Base-by-base conservation (phyloP, 495 filamentous ascomycete genomes). In the Aspergillus asperescens region DNA sequence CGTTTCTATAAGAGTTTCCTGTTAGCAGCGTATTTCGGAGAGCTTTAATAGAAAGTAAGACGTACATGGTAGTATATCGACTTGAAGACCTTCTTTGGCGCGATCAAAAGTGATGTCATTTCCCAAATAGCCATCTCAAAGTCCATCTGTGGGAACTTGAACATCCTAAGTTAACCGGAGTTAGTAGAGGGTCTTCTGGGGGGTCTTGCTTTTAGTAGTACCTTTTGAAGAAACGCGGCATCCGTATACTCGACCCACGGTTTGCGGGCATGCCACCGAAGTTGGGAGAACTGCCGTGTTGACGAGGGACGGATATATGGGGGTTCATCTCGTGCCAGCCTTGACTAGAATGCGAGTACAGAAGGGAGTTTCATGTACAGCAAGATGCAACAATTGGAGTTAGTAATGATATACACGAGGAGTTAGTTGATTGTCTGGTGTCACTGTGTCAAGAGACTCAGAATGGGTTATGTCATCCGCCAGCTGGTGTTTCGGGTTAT, bases 101-200 rank as follows among this genome's bases (percentile, higher is more conserved):
- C 82, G 56, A 87, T 82, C 56, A 89, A 74, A 44, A 89, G 72
- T 50, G 75, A 78, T 48, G 81, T 85, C 85, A 89, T 89, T 67
- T 89, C 85, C 85, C 85, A 89, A 56, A 86, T 81, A 8, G 85
- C 86, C 81, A 87, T 85, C 55, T 84, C 81, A 68, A 84, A 84
- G 64, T 84, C 81, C 81, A 84, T 84, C 54, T 84, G 81, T 18
- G 81, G 81, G 57, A 84, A 84, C 61, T 84, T 84, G 69, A 84
- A 82, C 45, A 84, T 64, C 42, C 81, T 80, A 25, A 23, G 3
- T n/a, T 15, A 13, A 27, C 12, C 9, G n/a, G 23, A 31, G 37
- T 58, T 45, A 58, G 45, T 27, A 19, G 48, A 25, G 23, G 45
- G 20, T 24, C 34, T n/a, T 5, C 25, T 7, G 13, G 7, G 25